These are phyloP conservation scores for Teratosphaeria epicoccoides DNA, from an alignment of 2,329 filamentous ascomycete genomes.

Conservation along the genomic window DNA sequence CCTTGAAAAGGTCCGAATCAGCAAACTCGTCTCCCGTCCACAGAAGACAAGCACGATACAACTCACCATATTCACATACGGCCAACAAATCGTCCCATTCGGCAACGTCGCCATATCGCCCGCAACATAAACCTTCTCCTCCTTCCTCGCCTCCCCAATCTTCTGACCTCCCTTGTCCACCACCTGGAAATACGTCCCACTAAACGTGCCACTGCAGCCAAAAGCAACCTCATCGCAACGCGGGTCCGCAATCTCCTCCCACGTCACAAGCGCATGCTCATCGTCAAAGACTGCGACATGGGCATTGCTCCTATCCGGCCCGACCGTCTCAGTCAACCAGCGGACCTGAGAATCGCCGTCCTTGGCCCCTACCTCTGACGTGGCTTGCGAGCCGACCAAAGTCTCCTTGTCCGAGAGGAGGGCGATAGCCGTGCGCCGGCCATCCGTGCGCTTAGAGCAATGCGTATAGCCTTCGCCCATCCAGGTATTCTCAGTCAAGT, in stretches of 20 bases:
- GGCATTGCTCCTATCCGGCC: conserved; percentile 47
- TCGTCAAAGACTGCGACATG: conserved; percentile 47
- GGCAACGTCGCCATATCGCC: conserved; percentile 52
- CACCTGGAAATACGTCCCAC: conserved; percentile 50
- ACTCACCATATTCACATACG: conserved; percentile 43
- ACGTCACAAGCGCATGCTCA: conserved; percentile 45
- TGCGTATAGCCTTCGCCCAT: conserved; percentile 48
- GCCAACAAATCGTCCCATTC: conserved; percentile 52
- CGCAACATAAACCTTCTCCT: conserved; percentile 47
- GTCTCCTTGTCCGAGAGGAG: conserved; percentile 49
- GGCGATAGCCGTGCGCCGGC: conserved; percentile 50
- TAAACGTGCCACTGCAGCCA: conserved; percentile 49
- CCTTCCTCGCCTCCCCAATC: conserved; percentile 41
- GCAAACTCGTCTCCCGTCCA: no score
- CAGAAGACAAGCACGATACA: background rate
- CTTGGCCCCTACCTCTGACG: conserved; percentile 41
- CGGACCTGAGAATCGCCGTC: conserved; percentile 49
- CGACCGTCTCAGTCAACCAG: conserved; percentile 42
- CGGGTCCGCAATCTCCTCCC: conserved; percentile 50
- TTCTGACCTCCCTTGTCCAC: conserved; percentile 42
- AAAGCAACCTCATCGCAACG: conserved; percentile 47
- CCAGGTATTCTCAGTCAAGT: conserved; percentile 47
- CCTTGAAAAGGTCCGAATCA: conserved; percentile 5
- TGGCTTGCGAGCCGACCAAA: conserved; percentile 43
- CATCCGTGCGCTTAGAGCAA: conserved; percentile 43